phyloP scores from a whole-genome alignment of 768 basidiomycete species.

The Crepidotus variabilis region DNA sequence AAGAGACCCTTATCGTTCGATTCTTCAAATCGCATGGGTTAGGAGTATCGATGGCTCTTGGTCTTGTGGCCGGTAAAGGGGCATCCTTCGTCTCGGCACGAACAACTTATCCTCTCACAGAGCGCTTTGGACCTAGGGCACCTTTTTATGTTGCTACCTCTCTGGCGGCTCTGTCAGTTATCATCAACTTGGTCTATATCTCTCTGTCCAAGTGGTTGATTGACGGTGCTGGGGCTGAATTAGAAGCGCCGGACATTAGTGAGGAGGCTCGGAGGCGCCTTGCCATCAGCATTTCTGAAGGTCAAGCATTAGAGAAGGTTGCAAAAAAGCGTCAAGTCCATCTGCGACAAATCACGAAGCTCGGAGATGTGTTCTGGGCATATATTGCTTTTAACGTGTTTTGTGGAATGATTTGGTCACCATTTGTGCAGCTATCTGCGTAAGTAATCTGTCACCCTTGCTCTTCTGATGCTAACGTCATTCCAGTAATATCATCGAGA shows the following conservation, averaged over 20 bases:
- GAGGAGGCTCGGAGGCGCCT: slow-evolving; percentile 48
- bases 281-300: slow-evolving; percentile 45
- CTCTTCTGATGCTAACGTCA: slow-evolving; percentile 5
- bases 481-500: slow-evolving; percentile 67
- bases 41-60: slow-evolving; percentile 76
- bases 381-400: slow-evolving; percentile 75
- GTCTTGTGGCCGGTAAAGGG: slow-evolving; percentile 77
- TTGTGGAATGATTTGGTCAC: slow-evolving; percentile 75
- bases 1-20: slow-evolving; percentile 81
- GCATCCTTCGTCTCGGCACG: slow-evolving; percentile 74
- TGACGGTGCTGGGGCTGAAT: slow-evolving; percentile 52
- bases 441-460: slow-evolving; percentile 28
- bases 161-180: slow-evolving; percentile 62
- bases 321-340: slow-evolving; percentile 64
- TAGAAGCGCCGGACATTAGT: slow-evolving; percentile 60
- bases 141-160: slow-evolving; percentile 70
- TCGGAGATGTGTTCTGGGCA: slow-evolving; percentile 81
- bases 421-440: slow-evolving; percentile 76
- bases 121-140: slow-evolving; percentile 61
- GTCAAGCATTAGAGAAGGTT: slow-evolving; percentile 58
- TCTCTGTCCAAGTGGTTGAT: slow-evolving; percentile 62
- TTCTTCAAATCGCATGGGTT: slow-evolving; percentile 76
- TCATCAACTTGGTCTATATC: slow-evolving; percentile 67
- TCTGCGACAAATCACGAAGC: slow-evolving; percentile 53
- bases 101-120: slow-evolving; percentile 73